These are phyloP conservation scores for Luffa acutangula DNA, from an alignment of 306 rosid genomes.

Conservation along the genomic window DNA sequence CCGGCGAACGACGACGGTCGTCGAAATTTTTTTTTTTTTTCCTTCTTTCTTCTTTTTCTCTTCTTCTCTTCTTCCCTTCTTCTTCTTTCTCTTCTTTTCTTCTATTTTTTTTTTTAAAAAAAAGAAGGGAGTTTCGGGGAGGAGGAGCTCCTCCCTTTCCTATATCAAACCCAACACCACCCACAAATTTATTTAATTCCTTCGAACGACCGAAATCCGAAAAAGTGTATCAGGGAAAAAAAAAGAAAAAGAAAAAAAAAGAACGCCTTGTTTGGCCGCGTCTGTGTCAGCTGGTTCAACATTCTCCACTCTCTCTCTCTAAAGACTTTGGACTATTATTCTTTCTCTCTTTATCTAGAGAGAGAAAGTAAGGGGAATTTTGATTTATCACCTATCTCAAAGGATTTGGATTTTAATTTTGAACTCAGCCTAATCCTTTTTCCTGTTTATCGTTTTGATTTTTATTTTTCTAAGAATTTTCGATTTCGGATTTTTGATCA, in stretches of 20 bases:
- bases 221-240: background rate
- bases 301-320: constrained; percentile 6
- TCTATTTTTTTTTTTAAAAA: too few species aligned
- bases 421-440: background rate
- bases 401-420: background rate
- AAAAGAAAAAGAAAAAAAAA: background rate
- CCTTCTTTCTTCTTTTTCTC: too few species aligned
- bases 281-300: background rate
- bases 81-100: too few species aligned
- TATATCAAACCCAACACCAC: too few species aligned
- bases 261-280: background rate
- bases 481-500: background rate
- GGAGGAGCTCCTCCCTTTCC: too few species aligned
- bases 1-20: too few species aligned
- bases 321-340: background rate
- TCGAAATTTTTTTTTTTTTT: too few species aligned
- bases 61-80: too few species aligned
- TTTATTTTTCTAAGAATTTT: background rate
- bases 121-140: too few species aligned
- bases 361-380: constrained; percentile 11
- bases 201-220: background rate
- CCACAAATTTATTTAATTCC: background rate
- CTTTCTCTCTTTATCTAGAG: constrained; percentile 21
- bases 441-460: background rate
- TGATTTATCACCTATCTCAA: background rate